A percentile compares a stretch with the other conserved stretches of the same genome.
phyloP scores from a whole-genome alignment of 2,329 filamentous ascomycete species.

The Teratosphaeriaceae sp. region DNA sequence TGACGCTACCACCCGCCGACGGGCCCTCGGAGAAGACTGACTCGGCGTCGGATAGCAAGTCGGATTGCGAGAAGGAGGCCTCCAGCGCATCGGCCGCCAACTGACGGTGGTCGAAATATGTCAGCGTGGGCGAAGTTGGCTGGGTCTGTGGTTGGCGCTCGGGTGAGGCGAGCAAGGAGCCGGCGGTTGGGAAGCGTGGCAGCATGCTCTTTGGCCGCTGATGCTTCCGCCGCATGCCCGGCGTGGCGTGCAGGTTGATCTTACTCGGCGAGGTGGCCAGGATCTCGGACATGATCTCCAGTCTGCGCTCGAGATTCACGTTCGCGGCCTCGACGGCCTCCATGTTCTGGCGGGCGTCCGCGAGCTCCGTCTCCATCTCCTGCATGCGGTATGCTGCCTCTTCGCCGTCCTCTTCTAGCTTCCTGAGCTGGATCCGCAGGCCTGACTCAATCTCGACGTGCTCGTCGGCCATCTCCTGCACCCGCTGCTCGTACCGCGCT shows the following conservation, averaged over 20 bases:
- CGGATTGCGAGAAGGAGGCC: constrained; percentile 9
- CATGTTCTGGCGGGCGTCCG: constrained; percentile 23
- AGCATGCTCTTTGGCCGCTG: constrained; percentile 29
- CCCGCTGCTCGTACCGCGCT: constrained; percentile 28
- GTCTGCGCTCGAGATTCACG: constrained; percentile 30
- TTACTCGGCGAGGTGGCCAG: constrained; percentile 32
- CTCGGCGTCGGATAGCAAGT: constrained; percentile 13
- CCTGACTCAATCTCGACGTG: constrained; percentile 22
- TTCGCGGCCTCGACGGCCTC: constrained; percentile 31
- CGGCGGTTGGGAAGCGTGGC: constrained; percentile 28
- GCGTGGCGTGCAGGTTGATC: constrained; percentile 26
- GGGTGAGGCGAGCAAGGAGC: constrained; percentile 21
- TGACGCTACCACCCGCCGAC: constrained; percentile 12
- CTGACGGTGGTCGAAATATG: no score
- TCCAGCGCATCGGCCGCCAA: not conserved
- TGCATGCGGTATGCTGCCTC: constrained; percentile 22
- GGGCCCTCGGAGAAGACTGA: constrained; percentile 17
- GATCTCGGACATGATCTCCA: constrained; percentile 33
- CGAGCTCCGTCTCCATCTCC: constrained; percentile 30
- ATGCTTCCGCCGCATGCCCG: constrained; percentile 19
- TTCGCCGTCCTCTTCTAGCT: constrained; percentile 26
- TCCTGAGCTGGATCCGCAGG: constrained; percentile 23
- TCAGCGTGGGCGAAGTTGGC: constrained; percentile 9
- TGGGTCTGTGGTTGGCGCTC: constrained; percentile 16
- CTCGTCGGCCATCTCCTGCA: constrained; percentile 28